Evolutionary conservation across 352 stramenopile genomes (phyloP).

Genomic region (Aphanomyces astaci): DNA sequence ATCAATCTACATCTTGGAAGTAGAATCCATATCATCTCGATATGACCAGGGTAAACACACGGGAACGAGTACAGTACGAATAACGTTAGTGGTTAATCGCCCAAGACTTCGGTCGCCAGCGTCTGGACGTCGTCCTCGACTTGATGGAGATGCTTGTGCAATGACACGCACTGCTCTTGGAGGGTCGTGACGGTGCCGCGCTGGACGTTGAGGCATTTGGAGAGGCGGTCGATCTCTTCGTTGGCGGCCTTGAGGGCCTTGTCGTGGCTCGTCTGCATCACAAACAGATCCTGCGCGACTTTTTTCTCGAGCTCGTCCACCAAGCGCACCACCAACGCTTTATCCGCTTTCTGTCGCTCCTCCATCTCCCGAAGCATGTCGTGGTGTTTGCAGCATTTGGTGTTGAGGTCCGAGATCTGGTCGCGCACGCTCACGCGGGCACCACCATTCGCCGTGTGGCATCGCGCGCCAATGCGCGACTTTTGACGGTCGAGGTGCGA

Average conservation of each 20-base stretch:
- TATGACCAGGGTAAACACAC: too few species aligned
- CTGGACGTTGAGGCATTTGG: slow-evolving; percentile 79
- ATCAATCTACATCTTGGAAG: too few species aligned
- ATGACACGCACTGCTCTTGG: slow-evolving; percentile 72
- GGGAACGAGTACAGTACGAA: too few species aligned
- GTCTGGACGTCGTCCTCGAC: slow-evolving; percentile 82
- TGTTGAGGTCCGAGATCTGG: slow-evolving; percentile 67
- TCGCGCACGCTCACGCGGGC: slow-evolving; percentile 67
- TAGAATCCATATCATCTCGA: too few species aligned
- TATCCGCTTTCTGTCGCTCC: slow-evolving; percentile 73
- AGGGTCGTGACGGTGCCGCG: slow-evolving; percentile 75
- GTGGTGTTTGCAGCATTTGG: slow-evolving; percentile 70
- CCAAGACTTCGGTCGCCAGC: slow-evolving; percentile 68
- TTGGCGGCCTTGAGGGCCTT: slow-evolving; percentile 76
- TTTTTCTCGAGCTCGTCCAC: slow-evolving; percentile 76
- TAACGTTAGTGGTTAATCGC: slow-evolving; percentile 43
- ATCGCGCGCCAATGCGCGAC: slow-evolving; percentile 12
- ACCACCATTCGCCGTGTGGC: slow-evolving; percentile 7
- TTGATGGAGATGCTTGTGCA: slow-evolving; percentile 79
- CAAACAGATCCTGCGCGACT: slow-evolving; percentile 67
- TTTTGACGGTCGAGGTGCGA: not conserved
- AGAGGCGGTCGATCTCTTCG: slow-evolving; percentile 75
- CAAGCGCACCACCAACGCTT: slow-evolving; percentile 63
- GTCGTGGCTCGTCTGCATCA: slow-evolving; percentile 68
- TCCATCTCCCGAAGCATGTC: slow-evolving; percentile 81